Base-by-base conservation (phyloP, 2,329 filamentous ascomycete genomes). In the Sporothrix protearum region DNA sequence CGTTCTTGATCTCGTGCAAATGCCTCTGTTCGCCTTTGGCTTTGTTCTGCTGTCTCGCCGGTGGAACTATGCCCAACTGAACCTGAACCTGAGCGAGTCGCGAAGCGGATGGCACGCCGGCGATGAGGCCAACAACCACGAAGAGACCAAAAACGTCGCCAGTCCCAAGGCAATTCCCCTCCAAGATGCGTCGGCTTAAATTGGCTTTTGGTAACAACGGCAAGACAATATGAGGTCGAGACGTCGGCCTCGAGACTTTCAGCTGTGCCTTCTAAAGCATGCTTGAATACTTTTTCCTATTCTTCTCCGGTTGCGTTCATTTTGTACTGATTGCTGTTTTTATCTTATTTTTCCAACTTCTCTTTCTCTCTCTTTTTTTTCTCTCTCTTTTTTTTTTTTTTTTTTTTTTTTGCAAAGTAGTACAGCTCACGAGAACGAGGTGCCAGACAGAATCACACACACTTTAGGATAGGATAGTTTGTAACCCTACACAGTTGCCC, bases 31-130 rank as follows among this genome's bases (percentile, higher is more conserved):
- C 14, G 79, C 82, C 53, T 78, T 82, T 25, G 78, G 79, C 68
- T 81, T 85, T 75, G 72, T 86, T 53, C 69, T 82, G 76, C 77
- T 86, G 4, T 80, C 84, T 8, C 79, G 81, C 72, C 61, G 63
- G 66, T 87, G 86, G 85, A 85, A 88, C 77, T 87, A 86, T 73
- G 79, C 79, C 72, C 77, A 78, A 36, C 78, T 88, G 71, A 85
- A 85, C 77, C 76, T 88, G 47, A 80, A 82, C 72, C 87, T 88
- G 74, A 87, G 85, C 33, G 85, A 87, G 77, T 85, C 61, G 3
- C 61, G 61, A n/a, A 66, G 61, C 16, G 61, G 61, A 6, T 66
- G 61, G 61, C 61, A 49, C 5, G 61, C 61, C 39, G 14, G 14
- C 10, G 22, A 47, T 8, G n/a, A 8, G 2, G 14, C 14, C 61